Evolutionary conservation across 208 protist species (phyloP), one percentile per base, ranked within the genome.

Genomic region (Naegleria gruberi): DNA sequence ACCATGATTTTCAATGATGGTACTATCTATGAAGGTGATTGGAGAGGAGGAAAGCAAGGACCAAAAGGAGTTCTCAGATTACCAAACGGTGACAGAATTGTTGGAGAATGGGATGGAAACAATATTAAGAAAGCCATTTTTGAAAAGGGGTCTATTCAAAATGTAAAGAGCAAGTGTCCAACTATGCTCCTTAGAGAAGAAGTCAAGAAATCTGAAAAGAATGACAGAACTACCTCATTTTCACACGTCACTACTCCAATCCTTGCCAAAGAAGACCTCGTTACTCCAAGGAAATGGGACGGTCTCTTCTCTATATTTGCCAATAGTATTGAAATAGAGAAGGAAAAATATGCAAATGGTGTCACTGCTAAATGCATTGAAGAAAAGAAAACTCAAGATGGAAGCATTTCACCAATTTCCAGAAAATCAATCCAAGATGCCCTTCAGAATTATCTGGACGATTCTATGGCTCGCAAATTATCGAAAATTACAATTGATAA

Each of bases 11-110:
- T 43, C 45, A 42, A 40, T 23, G 84, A 88, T 42, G 84, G 84
- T 43, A 65, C 44, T 40, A 8, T 65, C 17, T 88, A 65, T 88
- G 84, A 65, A 30, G 84, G 84, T 26, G 34, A 65, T 6, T 88
- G 8, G 4, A 47, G 65, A 30, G 43, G 3, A 37, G 45, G 34
- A 1, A 19, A 40, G 4, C 41, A 88, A 30, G 26, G 37, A 34
- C 45, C 45, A 45, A 8, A 57, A 88, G 84, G 84, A 44, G 46
- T 15, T 43, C 42, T 88, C 6, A 23, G 6, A 23, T n/a, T 88
- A 65, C 45, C 84, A 43, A 88, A 57, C 30, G 84, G 84, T 30
- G 84, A 88, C 41, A 65, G 0, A 47, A 88, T 88, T 43, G 26
- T 26, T 26, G 84, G 84, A 88, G 19, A 34, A 43, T 88, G 84